Evolutionary conservation across 768 basidiomycete genomes (phyloP).

Genomic region (Lactarius indigo): DNA sequence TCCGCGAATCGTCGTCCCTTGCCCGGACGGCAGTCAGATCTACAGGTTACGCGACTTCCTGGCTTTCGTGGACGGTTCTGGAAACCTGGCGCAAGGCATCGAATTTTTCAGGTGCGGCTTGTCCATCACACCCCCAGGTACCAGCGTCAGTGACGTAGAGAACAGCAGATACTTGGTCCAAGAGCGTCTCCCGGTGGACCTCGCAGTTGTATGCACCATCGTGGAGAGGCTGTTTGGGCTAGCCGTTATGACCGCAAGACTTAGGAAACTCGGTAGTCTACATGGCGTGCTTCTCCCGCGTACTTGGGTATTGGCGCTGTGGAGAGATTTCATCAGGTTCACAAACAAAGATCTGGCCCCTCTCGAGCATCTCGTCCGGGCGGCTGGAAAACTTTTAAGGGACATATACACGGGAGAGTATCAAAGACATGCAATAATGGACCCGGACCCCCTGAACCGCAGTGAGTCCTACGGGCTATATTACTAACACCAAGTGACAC

Average conservation of each 20-base stretch:
- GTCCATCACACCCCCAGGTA: neutral
- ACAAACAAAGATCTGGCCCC: neutral
- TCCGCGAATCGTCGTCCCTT: neutral
- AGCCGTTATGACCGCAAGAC: conserved; percentile 36
- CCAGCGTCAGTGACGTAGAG: neutral
- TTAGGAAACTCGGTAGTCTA: conserved; percentile 29
- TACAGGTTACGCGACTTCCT: conserved; percentile 8
- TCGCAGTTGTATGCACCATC: conserved; percentile 48
- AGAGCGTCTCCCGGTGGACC: conserved; percentile 38
- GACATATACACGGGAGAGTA: conserved; percentile 18
- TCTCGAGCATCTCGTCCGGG: neutral
- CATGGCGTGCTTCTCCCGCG: conserved; percentile 52
- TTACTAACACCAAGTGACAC: neutral
- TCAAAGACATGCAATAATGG: neutral
- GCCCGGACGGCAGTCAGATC: neutral
- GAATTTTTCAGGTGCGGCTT: conserved; percentile 26
- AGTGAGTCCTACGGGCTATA: neutral
- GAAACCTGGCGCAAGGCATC: conserved; percentile 44
- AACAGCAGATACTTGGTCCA: conserved; percentile 44
- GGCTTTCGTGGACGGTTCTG: conserved; percentile 22
- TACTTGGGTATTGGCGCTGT: conserved; percentile 42
- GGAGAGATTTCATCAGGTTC: conserved; percentile 19
- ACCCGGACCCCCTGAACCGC: neutral
- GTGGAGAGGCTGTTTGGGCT: conserved; percentile 47
- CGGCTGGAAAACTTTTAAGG: conserved; percentile 1